Percentiles rank a stretch among this genome's conserved stretches.
Evolutionary conservation across 495 filamentous ascomycete species (phyloP).

Genomic region (Letharia lupina): DNA sequence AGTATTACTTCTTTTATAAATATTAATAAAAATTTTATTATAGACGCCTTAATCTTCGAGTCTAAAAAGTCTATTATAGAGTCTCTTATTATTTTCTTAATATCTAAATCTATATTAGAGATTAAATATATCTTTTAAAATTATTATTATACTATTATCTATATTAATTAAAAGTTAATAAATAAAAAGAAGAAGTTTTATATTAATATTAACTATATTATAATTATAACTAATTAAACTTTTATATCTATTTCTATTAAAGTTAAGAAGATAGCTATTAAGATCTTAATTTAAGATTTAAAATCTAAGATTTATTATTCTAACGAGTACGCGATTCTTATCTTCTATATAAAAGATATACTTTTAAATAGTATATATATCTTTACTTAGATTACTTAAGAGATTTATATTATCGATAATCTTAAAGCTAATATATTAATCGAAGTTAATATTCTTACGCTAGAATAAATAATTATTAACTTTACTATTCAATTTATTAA

Average conservation of each 20-base stretch:
- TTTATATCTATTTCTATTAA: not conserved
- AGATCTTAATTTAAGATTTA: not conserved
- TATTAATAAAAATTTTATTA: not conserved
- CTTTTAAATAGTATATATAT: not conserved
- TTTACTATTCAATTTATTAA: not conserved
- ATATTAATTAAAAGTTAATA: not conserved
- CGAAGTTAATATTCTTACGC: not conserved
- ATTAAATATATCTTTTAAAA: not conserved
- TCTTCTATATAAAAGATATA: not conserved
- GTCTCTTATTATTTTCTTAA: not conserved
- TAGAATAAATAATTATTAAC: slow-evolving; percentile 1
- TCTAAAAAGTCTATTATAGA: not conserved
- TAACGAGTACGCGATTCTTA: not conserved
- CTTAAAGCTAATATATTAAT: slow-evolving; percentile 6
- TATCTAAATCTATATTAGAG: not conserved
- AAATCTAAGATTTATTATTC: not conserved
- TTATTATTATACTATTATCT: not conserved
- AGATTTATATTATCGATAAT: not conserved
- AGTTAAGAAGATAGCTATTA: not conserved
- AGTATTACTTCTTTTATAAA: too few species aligned
- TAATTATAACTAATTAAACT: not conserved
- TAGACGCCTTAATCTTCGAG: not conserved
- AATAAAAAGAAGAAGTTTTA: not conserved
- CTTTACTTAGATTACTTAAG: not conserved
- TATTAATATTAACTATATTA: not conserved